A percentile compares a stretch with the other conserved stretches of the same genome.
These are phyloP conservation scores for Murraya koenigii DNA, from an alignment of 345 rosid genomes.

Conservation along the genomic window DNA sequence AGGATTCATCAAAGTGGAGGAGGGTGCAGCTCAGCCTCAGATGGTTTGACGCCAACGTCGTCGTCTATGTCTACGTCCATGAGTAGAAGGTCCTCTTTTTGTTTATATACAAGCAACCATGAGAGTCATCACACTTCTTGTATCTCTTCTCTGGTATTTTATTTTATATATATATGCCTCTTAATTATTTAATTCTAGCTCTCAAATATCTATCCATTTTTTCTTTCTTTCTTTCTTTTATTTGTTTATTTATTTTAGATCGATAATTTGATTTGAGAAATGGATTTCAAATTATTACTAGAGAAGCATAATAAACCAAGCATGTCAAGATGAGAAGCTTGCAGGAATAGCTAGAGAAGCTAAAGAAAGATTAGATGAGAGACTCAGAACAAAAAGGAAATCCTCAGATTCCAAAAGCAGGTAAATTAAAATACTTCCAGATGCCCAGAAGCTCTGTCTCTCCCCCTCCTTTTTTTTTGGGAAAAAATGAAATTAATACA, in stretches of 20 bases:
- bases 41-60: background rate
- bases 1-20: conserved; percentile 56
- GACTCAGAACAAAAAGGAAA: conserved; percentile 46
- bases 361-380: conserved; percentile 68
- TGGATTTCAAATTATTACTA: too few relatives aligned
- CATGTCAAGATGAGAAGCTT: conserved; percentile 49
- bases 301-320: conserved; percentile 32
- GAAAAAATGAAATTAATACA: too few relatives aligned
- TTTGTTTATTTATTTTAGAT: background rate
- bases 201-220: background rate
- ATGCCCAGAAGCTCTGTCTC: too few relatives aligned
- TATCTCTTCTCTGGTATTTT: conserved; percentile 32
- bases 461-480: too few relatives aligned
- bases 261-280: conserved; percentile 11
- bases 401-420: conserved; percentile 43
- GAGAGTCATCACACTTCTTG: conserved; percentile 33
- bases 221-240: background rate
- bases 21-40: conserved; percentile 18
- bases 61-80: conserved; percentile 20
- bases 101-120: conserved; percentile 52
- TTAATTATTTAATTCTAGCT: too few relatives aligned
- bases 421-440: background rate
- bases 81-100: conserved; percentile 55
- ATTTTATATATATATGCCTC: too few relatives aligned
- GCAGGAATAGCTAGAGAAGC: conserved; percentile 74